A percentile compares a stretch with the other conserved stretches of the same genome.
Conservation (phyloP, 768 basidiomycete genomes). For the Gautieria morchelliformis region DNA sequence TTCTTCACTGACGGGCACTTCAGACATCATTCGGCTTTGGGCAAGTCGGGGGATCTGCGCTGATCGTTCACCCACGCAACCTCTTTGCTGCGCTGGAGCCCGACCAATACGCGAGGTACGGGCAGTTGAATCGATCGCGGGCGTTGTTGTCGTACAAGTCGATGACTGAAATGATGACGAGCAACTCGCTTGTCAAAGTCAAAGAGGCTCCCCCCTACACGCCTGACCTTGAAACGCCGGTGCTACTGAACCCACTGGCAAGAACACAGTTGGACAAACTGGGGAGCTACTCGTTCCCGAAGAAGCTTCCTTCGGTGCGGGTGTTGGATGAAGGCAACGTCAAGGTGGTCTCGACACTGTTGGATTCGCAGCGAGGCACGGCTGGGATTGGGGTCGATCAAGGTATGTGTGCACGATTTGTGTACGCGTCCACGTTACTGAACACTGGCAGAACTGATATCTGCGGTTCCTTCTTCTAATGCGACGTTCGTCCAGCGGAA, state of each 20-base stretch:
- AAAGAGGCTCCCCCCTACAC: conserved; percentile 89
- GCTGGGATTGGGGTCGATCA: conserved; percentile 86
- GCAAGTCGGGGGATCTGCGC: conserved; percentile 90
- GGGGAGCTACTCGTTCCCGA: conserved; percentile 73
- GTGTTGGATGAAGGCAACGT: conserved; percentile 57
- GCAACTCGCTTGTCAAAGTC: conserved; percentile 86
- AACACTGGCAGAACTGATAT: conserved; percentile 63
- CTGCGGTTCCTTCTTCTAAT: conserved; percentile 83
- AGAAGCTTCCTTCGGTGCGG: conserved; percentile 45
- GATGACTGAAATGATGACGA: conserved; percentile 95
- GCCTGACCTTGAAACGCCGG: conserved; percentile 74
- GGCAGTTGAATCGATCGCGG: conserved; percentile 53
- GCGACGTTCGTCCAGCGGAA: conserved; percentile 82
- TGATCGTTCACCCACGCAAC: conserved; percentile 86
- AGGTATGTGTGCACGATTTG: conserved; percentile 37
- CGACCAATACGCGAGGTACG: conserved; percentile 70
- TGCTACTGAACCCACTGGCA: conserved; percentile 88
- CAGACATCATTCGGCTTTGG: conserved; percentile 96
- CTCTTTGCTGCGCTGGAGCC: conserved; percentile 79
- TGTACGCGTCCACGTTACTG: conserved; percentile 1
- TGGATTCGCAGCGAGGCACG: conserved; percentile 36
- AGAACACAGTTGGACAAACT: conserved; percentile 81
- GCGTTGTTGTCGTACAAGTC: conserved; percentile 71
- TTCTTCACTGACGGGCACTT: conserved; percentile 3
- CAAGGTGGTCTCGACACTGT: conserved; percentile 46